Percentiles rank a stretch among this genome's conserved stretches.
Evolutionary conservation across 257 asterid genomes (phyloP).

Genomic region (Ajuga chamaepitys): DNA sequence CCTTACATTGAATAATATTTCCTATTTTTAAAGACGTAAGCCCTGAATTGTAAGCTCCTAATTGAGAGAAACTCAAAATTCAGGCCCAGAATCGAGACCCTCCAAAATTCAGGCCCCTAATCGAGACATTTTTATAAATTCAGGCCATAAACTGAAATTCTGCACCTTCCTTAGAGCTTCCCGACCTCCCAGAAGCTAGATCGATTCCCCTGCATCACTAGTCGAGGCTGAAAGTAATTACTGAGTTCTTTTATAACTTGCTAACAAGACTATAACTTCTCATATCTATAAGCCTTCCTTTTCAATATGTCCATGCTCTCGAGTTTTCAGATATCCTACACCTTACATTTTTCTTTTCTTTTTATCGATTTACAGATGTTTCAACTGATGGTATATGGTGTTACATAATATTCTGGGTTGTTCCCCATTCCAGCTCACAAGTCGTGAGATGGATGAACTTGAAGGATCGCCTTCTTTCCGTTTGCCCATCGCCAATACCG

Average conservation of each 20-base stretch:
- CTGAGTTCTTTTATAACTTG: not conserved
- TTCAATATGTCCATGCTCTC: not conserved
- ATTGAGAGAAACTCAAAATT: too few species aligned
- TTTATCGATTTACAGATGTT: conserved; percentile 62
- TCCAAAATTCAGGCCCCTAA: too few species aligned
- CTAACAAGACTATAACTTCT: not conserved
- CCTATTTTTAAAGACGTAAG: too few species aligned
- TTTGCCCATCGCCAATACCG: conserved; percentile 53
- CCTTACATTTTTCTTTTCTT: not conserved
- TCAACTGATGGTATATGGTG: conserved; percentile 95
- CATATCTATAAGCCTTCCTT: not conserved
- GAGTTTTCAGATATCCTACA: not conserved
- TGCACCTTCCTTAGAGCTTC: too few species aligned
- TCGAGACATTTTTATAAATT: too few species aligned
- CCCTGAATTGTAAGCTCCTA: too few species aligned
- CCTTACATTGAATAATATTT: too few species aligned
- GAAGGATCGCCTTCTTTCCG: conserved; percentile 59
- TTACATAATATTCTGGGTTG: conserved; percentile 60
- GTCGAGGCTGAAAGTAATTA: too few species aligned
- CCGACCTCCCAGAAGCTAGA: too few species aligned
- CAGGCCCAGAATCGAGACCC: too few species aligned
- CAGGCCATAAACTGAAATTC: too few species aligned
- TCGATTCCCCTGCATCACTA: too few species aligned
- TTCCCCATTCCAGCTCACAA: conserved; percentile 40
- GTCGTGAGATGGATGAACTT: conserved; percentile 55